Evolutionary conservation across 2,329 filamentous ascomycete genomes (phyloP), one percentile per base, ranked within the genome.

Genomic region (Xylariales sp.): DNA sequence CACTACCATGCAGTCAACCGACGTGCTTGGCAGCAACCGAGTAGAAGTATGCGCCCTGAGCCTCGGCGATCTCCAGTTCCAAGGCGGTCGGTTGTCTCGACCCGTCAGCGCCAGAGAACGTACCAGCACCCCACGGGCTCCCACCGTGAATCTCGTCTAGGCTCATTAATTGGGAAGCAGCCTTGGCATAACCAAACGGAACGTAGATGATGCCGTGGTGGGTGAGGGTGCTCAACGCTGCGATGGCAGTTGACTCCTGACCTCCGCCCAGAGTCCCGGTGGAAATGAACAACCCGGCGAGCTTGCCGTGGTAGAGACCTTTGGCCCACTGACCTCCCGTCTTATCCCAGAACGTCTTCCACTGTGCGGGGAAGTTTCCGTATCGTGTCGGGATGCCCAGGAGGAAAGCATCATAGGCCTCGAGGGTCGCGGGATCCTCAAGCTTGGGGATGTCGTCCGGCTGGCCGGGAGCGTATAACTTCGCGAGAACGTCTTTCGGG

Each of bases 141-240:
- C 93, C 93, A 58, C 93, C 93, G 62, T 86, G 87, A 49, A 93
- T 75, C 73, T 96, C 89, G 21, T 60, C 61, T 25, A 95, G 64
- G 68, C 90, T 83, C 51, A 82, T 62, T 51, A 95, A 68, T 49
- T 80, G 68, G 46, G 61, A 61, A 61, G 95, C 96, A 37, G 80
- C 70, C 56, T 83, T 86, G 69, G 86, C 84, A 75, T 95, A 97
- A 42, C 93, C 93, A 41, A 97, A 76, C 36, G 93, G 93, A n/a
- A 97, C 89, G 65, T 85, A 97, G 74, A 93, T 84, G 70, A 97
- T 85, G 58, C 93, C 93, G 73, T 97, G 93, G 71, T 97, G 93
- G 46, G 83, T 66, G 41, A 97, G 73, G 14, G 91, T 97, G 59
- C 83, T 88, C 79, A 97, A 81, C 61, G 84, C 71, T 24, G 83